Evolutionary conservation across 108 stramenopile species (phyloP), one percentile per base, ranked within the genome.

Genomic region (Discostella pseudostelligera): DNA sequence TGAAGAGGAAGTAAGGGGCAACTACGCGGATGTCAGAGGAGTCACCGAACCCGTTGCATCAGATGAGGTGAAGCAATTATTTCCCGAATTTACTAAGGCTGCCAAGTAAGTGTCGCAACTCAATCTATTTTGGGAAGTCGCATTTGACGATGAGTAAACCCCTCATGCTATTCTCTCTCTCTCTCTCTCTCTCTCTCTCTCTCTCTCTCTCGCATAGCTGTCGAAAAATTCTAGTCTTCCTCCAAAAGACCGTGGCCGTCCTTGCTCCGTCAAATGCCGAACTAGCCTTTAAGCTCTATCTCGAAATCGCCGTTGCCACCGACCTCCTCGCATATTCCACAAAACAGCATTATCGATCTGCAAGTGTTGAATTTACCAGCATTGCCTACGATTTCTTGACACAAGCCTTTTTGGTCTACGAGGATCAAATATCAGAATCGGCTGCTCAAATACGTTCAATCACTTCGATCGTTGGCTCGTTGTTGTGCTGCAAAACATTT

Each of bases 341-440:
- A 12, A 48, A 64, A 28, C 12, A 47, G 12, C 62, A n/a, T 46
- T 42, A 26, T 37, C 17, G 57, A 62, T 51, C 39, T 36, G 42
- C 59, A 8, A 51, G 80, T 69, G 39, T 14, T 44, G 79, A 73
- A 69, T 84, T 69, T 88, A 78, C 71, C 13, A 64, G 89, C 20
- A 96, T 99, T 62, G 81, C 95, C 6, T 97, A 98, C 78, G 97
- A 98, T 62, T 92, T 98, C 57, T 61, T 99, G 62, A 73, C 92
- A n/a, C 95, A 97, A 69, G 89, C 97, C 8, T 96, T 95, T 68
- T 57, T 93, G 26, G 55, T 97, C 12, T 97, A 97, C 55, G 98
- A 99, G 80, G 93, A 96, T 62, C 79, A 90, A 47, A 58, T 96
- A 4, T 71, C 83, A 0, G 97, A 98, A 51, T 90, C 85, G 26